These are phyloP conservation scores for Filosporella fistucella DNA, from an alignment of 495 filamentous ascomycete species.

Conservation along the genomic window DNA sequence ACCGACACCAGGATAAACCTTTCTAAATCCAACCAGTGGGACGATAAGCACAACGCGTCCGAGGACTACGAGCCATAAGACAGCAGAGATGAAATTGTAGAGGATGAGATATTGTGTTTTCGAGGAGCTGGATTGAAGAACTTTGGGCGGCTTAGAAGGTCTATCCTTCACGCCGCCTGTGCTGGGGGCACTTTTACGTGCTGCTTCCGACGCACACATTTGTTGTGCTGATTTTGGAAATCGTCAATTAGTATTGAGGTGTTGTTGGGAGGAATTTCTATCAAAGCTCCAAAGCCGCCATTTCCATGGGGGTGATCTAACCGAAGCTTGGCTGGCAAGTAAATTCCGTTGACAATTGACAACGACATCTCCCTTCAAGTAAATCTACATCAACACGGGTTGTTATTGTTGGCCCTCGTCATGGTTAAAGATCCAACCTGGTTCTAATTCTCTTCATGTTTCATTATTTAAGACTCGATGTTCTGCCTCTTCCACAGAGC, in stretches of 20 bases:
- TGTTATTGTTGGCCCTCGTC: no score
- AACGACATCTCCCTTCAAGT: no score
- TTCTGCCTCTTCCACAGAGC: no score
- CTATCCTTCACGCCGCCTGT: no score
- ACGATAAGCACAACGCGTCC: conserved; percentile 40
- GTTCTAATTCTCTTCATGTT: no score
- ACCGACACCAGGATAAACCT: conserved; percentile 49
- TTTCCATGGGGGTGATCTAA: neutral
- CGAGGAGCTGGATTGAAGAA: conserved; percentile 21
- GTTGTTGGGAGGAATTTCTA: neutral
- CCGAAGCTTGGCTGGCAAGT: neutral
- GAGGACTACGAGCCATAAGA: conserved; percentile 72
- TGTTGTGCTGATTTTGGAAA: neutral
- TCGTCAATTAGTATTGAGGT: neutral
- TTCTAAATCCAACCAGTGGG: conserved; percentile 44
- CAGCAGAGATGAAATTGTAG: conserved; percentile 76
- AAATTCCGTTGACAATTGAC: no score
- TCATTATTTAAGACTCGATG: no score
- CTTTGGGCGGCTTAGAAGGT: no score
- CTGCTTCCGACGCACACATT: neutral
- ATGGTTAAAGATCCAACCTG: no score
- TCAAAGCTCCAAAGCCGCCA: no score
- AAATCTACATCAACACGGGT: no score
- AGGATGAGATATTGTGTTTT: conserved; percentile 65
- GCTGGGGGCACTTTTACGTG: conserved; percentile 14